These are phyloP conservation scores for Cardamine occulta DNA, from an alignment of 345 rosid species.

Conservation along the genomic window DNA sequence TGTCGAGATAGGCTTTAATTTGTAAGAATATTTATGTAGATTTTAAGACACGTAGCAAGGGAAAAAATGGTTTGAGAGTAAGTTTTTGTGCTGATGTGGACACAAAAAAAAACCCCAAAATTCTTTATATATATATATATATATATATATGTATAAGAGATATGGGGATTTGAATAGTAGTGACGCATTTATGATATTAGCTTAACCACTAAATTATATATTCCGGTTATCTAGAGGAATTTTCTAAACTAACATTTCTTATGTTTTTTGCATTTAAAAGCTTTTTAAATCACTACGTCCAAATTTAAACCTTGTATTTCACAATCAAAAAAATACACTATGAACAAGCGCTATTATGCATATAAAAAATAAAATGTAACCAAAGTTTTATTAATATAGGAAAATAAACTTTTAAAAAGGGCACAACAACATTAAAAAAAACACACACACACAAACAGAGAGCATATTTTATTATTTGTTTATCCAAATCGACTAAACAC, in stretches of 20 bases:
- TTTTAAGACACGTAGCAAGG: no score
- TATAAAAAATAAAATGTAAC: not conserved
- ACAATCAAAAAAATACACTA: not conserved
- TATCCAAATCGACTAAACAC: not conserved
- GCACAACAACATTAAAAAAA: not conserved
- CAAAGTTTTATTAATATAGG: constrained; percentile 17
- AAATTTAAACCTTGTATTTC: not conserved
- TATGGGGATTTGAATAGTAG: not conserved
- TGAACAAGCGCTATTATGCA: not conserved
- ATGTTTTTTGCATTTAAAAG: not conserved
- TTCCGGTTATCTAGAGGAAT: not conserved
- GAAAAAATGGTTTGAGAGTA: no score
- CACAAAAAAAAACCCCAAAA: no score
- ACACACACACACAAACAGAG: not conserved
- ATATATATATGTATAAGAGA: no score
- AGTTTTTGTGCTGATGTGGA: no score
- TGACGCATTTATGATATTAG: not conserved
- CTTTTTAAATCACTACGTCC: not conserved
- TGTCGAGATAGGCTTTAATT: no score
- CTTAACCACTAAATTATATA: not conserved
- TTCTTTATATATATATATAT: no score
- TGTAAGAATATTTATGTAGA: no score
- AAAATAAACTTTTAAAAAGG: not conserved
- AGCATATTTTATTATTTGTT: not conserved
- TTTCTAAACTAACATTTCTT: not conserved